These are phyloP conservation scores for Fusarium coicis DNA, from an alignment of 2,329 filamentous ascomycete species.

Conservation along the genomic window DNA sequence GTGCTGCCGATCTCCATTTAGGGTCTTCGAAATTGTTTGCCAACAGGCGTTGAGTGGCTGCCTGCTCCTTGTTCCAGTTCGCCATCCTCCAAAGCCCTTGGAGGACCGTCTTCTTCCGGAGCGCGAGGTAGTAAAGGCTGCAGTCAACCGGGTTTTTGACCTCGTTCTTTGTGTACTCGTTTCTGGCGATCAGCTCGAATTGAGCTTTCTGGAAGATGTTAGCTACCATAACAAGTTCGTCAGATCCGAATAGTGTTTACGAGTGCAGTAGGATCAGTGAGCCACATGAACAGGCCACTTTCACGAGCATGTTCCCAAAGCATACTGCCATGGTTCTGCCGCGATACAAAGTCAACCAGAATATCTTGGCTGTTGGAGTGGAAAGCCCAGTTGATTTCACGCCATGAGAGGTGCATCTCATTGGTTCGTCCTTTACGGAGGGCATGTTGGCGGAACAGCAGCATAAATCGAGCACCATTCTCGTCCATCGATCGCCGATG, in stretches of 20 bases:
- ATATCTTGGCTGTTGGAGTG: slow-evolving; percentile 91
- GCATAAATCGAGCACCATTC: slow-evolving; percentile 86
- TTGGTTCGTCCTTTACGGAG: slow-evolving; percentile 73
- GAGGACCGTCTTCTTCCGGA: slow-evolving; percentile 90
- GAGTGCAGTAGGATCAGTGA: slow-evolving; percentile 79
- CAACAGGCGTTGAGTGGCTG: slow-evolving; percentile 79
- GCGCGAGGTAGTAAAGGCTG: slow-evolving; percentile 88
- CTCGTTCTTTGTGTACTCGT: slow-evolving; percentile 90
- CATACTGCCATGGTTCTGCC: slow-evolving; percentile 82
- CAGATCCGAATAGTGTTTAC: slow-evolving; percentile 55
- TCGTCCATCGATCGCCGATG: slow-evolving; percentile 90
- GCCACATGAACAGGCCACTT: slow-evolving; percentile 95
- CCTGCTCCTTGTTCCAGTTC: slow-evolving; percentile 86
- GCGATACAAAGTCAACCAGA: slow-evolving; percentile 81
- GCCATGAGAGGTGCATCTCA: slow-evolving; percentile 75
- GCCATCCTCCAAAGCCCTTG: slow-evolving; percentile 96
- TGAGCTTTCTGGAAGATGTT: slow-evolving; percentile 61
- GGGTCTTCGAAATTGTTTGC: slow-evolving; percentile 91
- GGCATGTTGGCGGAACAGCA: slow-evolving; percentile 86
- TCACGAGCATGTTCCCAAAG: slow-evolving; percentile 87
- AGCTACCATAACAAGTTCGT: not conserved
- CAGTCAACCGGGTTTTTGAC: slow-evolving; percentile 92
- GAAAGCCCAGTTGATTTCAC: slow-evolving; percentile 87
- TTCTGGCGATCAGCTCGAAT: slow-evolving; percentile 90
- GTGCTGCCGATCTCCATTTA: slow-evolving; percentile 86